Evolutionary conservation across 345 rosid genomes (phyloP), one percentile per base, ranked within the genome.

Genomic region (Salix suchowensis): DNA sequence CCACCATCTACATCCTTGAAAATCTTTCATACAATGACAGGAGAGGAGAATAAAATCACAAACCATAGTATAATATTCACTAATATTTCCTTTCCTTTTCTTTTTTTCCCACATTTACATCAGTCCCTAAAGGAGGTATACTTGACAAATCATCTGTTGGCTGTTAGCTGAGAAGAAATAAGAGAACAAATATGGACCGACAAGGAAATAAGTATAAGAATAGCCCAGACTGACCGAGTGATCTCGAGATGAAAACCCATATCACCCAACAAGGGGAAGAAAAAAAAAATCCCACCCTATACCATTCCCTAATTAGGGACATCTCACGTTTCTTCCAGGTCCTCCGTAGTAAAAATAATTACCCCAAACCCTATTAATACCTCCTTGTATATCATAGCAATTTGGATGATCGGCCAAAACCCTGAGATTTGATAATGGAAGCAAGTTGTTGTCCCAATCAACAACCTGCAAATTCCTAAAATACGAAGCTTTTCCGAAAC

Each of bases 331-430:
- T 88, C 88, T 91, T 42, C 98, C 98, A 48, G 98, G 98, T 32
- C 98, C 98, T 74, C 98, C 98, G 62, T 91, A 95, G 74, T 93
- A 94, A 86, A 94, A 91, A 82, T 92, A 91, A 82, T 87, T 89
- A 15, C 98, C 98, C 98, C 98, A 95, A 70, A 89, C 97, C 72
- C 85, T 85, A 75, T 90, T 95, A 50, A 85, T 78, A 5, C 97
- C 97, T 68, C 94, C 94, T 88, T 87, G 91, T 30, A 96, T 93
- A 74, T 93, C 90, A 68, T 96, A 96, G 86, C 99, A 93, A 69
- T 86, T 89, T 7, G 98, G 92, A 75, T 89, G 96, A 72, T 96
- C 99, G 9, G 99, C 99, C 10, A 93, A 52, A 1, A 93, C 91
- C 79, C 77, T 82, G 19, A 96, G 86, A 71, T 90, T 87, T 48